Conservation (phyloP, 306 rosid species). For the barrel medic (Medicago truncatula) region MtrunA17r5.0-ANR NC_053044.1:35530501-35531000, state of each 20-base stretch:
- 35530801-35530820: conserved; percentile 27
- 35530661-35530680: background rate
- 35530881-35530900: background rate
- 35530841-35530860: background rate
- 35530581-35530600: background rate
- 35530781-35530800: conserved; percentile 51
- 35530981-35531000: conserved; percentile 45
- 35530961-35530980: conserved; percentile 57
- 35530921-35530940: conserved; percentile 15
- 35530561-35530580: background rate
- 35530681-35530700: conserved; percentile 17
- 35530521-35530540: too few species aligned
- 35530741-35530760: conserved; percentile 41
- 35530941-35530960: conserved; percentile 35
- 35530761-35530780: conserved; percentile 40
- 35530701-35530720: conserved; percentile 9
- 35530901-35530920: too few species aligned
- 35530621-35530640: background rate
- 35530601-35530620: background rate
- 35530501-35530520: too few species aligned
- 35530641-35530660: background rate
- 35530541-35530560: background rate
- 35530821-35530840: conserved; percentile 12
- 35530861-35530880: conserved; percentile 14
- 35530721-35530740: conserved; percentile 41